Evolutionary conservation across 805 yeast genomes (phyloP), one percentile per base, ranked within the genome.

Genomic region (Komagataella phaffii): DNA sequence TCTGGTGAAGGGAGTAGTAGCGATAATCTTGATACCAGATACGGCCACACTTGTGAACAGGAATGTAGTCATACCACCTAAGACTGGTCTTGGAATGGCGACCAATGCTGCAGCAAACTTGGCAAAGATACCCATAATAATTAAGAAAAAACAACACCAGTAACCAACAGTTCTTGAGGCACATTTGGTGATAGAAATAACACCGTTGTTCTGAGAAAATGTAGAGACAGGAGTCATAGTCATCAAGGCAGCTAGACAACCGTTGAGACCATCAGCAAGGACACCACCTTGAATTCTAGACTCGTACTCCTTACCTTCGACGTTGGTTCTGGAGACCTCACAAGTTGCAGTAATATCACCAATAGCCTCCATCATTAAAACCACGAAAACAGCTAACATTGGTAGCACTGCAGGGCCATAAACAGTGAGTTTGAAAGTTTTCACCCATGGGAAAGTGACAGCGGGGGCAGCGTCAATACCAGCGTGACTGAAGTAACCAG

Each of bases 151-250:
- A 56, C 72, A 68, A 57, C 70, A 65, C 72, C 72, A 68, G 58
- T 68, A 68, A 52, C 72, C 97, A 36, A 78, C 86, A 49, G 76
- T 72, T 69, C 95, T 77, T 60, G 87, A 82, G 49, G 96, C 96
- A 69, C 96, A 88, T 65, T 87, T 88, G 49, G 96, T 90, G 64
- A 90, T 75, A 46, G 95, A 83, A 57, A 89, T 88, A 53, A 89
- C 96, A 73, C 96, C 96, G 64, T 90, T 90, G 69, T 90, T 90
- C 69, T 89, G 96, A 12, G 96, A 96, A 71, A 90, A 90, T 0
- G 93, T 84, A 10, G 95, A 82, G 80, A 88, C 74, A 53, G 96
- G 96, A n/a, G 96, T 85, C 52, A 85, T 70, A 18, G 96, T 88
- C 76, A 80, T 76, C 47, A 89, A 71, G 46, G 89, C 88, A 14